Percentiles rank a stretch among this genome's conserved stretches.
Evolutionary conservation across 371 early-diverging fungal genomes (phyloP).

Genomic region (Mucor lusitanicus): DNA sequence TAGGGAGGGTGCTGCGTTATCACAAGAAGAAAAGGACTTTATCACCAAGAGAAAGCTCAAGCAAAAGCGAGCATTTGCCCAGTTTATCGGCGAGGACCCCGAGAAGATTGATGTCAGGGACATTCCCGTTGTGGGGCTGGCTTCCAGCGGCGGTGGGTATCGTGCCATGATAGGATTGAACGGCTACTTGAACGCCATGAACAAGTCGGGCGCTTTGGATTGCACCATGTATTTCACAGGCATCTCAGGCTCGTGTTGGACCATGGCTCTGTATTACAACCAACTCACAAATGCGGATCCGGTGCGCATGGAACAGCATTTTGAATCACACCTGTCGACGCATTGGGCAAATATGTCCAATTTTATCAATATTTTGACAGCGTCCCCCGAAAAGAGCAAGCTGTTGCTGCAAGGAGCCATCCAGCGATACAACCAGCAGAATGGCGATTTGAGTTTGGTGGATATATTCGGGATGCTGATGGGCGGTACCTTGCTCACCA

Average conservation of each 20-base stretch:
- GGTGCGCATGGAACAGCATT: slow-evolving; percentile 19
- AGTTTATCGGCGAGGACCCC: slow-evolving; percentile 64
- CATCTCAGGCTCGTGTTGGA: slow-evolving; percentile 63
- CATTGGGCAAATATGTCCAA: slow-evolving; percentile 50
- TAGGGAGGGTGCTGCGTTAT: slow-evolving; percentile 38
- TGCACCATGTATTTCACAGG: slow-evolving; percentile 66
- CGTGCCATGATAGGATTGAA: slow-evolving; percentile 70
- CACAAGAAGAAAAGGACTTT: slow-evolving; percentile 51
- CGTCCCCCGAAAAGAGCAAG: slow-evolving; percentile 45
- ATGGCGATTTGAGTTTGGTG: slow-evolving; percentile 54
- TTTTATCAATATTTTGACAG: slow-evolving; percentile 36
- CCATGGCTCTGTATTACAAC: slow-evolving; percentile 45
- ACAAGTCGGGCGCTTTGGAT: slow-evolving; percentile 58
- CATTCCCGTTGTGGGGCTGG: slow-evolving; percentile 66
- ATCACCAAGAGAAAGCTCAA: slow-evolving; percentile 43
- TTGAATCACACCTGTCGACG: slow-evolving; percentile 33
- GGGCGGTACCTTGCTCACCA: slow-evolving; percentile 59
- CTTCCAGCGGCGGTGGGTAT: slow-evolving; percentile 75
- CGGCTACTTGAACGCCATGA: slow-evolving; percentile 61
- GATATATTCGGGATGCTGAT: slow-evolving; percentile 71
- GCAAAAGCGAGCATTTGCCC: slow-evolving; percentile 61
- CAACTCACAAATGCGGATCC: slow-evolving; percentile 28
- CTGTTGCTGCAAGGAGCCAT: slow-evolving; percentile 52
- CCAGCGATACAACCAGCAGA: slow-evolving; percentile 52
- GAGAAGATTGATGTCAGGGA: slow-evolving; percentile 57